Evolutionary conservation across 305 asterid genomes (phyloP).

Genomic region (Ruellia speciosa): DNA sequence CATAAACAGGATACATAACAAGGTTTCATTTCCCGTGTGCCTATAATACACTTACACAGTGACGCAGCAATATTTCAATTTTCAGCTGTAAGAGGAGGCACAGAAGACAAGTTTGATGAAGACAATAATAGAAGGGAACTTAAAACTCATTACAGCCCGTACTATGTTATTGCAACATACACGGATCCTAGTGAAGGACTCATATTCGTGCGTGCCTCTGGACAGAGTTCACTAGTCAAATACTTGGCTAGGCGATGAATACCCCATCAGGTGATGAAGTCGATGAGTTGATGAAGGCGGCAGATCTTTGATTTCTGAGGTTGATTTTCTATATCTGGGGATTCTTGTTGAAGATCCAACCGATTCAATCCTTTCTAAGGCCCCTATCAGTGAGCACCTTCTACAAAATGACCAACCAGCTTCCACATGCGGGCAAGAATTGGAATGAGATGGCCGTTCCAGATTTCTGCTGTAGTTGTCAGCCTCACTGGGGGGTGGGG

Average conservation of each 20-base stretch:
- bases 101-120: too few species aligned
- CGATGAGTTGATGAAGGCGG: constrained; percentile 35
- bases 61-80: too few species aligned
- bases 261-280: constrained; percentile 86
- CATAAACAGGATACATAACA: too few species aligned
- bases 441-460: constrained; percentile 19
- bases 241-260: constrained; percentile 60
- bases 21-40: too few species aligned
- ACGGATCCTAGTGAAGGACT: too few species aligned
- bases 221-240: neutral
- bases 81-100: too few species aligned
- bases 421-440: constrained; percentile 27
- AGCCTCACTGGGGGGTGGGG: constrained; percentile 48
- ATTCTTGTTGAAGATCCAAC: constrained; percentile 31
- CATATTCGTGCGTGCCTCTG: too few species aligned
- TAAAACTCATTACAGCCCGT: too few species aligned
- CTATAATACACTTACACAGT: too few species aligned
- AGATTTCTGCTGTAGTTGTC: neutral
- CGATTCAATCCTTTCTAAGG: constrained; percentile 24
- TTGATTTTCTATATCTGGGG: neutral
- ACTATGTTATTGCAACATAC: too few species aligned
- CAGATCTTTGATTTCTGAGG: constrained; percentile 48
- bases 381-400: constrained; percentile 48
- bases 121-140: too few species aligned
- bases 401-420: constrained; percentile 40